A percentile compares a stretch with the other conserved stretches of the same genome.
Evolutionary conservation across 441 rosid genomes (phyloP).

Genomic region (Adansonia madagascariensis): DNA sequence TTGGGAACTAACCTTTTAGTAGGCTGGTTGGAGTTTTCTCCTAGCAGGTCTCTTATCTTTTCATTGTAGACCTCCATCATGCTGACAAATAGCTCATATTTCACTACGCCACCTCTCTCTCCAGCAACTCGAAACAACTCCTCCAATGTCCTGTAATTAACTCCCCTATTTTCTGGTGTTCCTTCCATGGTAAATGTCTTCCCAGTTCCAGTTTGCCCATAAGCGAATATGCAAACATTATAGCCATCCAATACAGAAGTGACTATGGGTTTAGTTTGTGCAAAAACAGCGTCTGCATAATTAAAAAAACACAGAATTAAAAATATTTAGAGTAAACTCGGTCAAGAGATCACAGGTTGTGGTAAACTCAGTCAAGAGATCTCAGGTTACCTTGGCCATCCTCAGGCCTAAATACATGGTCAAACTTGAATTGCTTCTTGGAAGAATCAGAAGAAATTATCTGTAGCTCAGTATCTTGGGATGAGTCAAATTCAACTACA

Average conservation of each 20-base stretch:
- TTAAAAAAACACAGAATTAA: neutral
- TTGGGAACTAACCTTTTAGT: slow-evolving; percentile 65
- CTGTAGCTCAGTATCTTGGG: slow-evolving; percentile 74
- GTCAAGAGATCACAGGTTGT: slow-evolving; percentile 30
- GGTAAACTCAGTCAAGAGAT: slow-evolving; percentile 17
- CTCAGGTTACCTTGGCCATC: slow-evolving; percentile 73
- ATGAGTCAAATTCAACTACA: slow-evolving; percentile 71
- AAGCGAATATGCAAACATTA: slow-evolving; percentile 90
- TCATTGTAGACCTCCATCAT: slow-evolving; percentile 96
- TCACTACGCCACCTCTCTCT: slow-evolving; percentile 58
- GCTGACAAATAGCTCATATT: slow-evolving; percentile 79
- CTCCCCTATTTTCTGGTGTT: slow-evolving; percentile 79
- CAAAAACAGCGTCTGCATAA: slow-evolving; percentile 79
- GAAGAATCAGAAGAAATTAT: slow-evolving; percentile 75
- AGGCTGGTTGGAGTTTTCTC: slow-evolving; percentile 68
- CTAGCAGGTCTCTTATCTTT: slow-evolving; percentile 84
- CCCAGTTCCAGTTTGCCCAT: slow-evolving; percentile 97
- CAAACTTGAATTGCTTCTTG: slow-evolving; percentile 86
- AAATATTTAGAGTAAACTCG: slow-evolving; percentile 4
- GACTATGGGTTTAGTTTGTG: slow-evolving; percentile 75
- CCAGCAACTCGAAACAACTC: slow-evolving; percentile 71
- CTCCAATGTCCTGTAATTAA: slow-evolving; percentile 85
- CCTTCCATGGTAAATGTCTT: slow-evolving; percentile 99
- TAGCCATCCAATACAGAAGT: slow-evolving; percentile 91
- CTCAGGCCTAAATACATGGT: slow-evolving; percentile 78